These are phyloP conservation scores for Phytophthora brassicae DNA, from an alignment of 352 stramenopile species.

Conservation along the genomic window DNA sequence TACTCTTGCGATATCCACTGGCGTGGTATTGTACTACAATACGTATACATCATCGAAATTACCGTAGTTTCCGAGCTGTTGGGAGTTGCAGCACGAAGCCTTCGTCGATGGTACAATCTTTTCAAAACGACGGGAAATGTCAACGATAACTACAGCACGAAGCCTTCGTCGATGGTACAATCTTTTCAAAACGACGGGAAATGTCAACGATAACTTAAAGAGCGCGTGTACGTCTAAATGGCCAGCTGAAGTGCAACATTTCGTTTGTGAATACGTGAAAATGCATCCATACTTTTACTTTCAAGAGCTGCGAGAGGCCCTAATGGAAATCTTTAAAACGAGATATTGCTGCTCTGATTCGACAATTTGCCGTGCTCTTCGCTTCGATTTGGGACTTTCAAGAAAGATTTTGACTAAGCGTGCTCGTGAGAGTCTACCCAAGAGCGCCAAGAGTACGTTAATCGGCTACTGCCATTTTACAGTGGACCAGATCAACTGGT, in stretches of 20 bases:
- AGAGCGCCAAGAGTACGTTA: conserved; percentile 2
- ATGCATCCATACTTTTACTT: conserved; percentile 19
- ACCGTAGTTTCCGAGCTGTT: background rate
- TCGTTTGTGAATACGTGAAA: conserved; percentile 9
- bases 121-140: background rate
- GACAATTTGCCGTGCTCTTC: conserved; percentile 5
- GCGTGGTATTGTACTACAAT: background rate
- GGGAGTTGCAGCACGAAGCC: background rate
- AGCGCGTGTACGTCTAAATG: background rate
- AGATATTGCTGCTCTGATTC: background rate
- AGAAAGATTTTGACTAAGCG: conserved; percentile 15
- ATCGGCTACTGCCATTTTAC: background rate
- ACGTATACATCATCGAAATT: background rate
- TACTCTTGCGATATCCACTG: background rate
- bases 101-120: background rate
- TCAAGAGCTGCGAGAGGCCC: conserved; percentile 3
- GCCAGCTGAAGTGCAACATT: conserved; percentile 4
- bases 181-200: background rate
- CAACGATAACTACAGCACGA: background rate
- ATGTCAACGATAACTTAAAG: background rate
- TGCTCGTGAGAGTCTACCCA: conserved; percentile 1
- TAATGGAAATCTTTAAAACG: conserved; percentile 3
- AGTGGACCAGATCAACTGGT: background rate
- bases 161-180: background rate
- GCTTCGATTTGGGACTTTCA: conserved; percentile 12